Percentiles rank a stretch among this genome's conserved stretches.
phyloP scores from a whole-genome alignment of 306 rosid species.

The Trifolium repens region DNA sequence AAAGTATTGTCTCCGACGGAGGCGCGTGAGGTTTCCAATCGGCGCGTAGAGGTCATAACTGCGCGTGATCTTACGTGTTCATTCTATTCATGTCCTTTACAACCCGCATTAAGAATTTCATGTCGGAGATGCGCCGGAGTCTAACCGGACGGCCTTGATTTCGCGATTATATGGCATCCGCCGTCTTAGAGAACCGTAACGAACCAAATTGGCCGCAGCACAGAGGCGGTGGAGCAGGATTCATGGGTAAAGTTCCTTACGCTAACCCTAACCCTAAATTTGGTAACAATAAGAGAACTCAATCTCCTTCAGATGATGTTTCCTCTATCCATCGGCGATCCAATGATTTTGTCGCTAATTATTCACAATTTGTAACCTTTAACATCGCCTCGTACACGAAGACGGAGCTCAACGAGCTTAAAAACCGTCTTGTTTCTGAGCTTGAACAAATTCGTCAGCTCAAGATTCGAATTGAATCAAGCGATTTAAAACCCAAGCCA shows the following conservation, averaged over 20 bases:
- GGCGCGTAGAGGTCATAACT: constrained; percentile 45
- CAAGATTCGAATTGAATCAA: constrained; percentile 63
- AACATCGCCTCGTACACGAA: constrained; percentile 56
- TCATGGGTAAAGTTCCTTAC: constrained; percentile 83
- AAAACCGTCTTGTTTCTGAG: constrained; percentile 57
- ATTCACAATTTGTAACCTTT: constrained; percentile 64
- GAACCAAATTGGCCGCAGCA: constrained; percentile 75
- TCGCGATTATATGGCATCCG: constrained; percentile 69
- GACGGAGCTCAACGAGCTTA: constrained; percentile 74
- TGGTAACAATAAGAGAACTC: constrained; percentile 55
- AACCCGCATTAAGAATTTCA: constrained; percentile 49
- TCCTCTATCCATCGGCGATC: constrained; percentile 76
- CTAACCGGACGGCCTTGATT: constrained; percentile 40
- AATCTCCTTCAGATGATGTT: constrained; percentile 80
- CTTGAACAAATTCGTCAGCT: constrained; percentile 78
- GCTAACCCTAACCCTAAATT: constrained; percentile 58
- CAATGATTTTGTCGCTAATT: background rate
- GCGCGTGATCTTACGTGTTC: constrained; percentile 42
- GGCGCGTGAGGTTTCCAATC: background rate
- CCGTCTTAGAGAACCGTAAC: constrained; percentile 76
- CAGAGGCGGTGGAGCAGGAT: constrained; percentile 73
- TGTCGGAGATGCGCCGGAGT: constrained; percentile 55
- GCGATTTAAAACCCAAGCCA: constrained; percentile 45
- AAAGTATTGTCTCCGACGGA: background rate
- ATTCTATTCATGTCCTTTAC: constrained; percentile 46